These are phyloP conservation scores for Coemansia sp. DNA, from an alignment of 192 early-diverging fungal genomes.

Conservation along the genomic window DNA sequence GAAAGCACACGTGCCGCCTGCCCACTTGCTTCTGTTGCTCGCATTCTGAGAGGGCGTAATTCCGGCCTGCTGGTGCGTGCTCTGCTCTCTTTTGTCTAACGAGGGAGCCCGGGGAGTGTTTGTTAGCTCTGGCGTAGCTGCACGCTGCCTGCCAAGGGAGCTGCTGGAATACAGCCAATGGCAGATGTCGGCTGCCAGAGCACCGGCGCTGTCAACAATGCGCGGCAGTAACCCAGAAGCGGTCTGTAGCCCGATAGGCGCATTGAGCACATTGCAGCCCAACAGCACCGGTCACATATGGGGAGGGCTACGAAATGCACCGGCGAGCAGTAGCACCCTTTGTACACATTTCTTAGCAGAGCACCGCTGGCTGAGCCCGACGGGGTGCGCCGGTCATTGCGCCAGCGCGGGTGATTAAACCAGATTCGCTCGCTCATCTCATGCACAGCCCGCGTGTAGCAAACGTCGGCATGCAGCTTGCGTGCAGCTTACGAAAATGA, in stretches of 20 bases:
- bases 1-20: not conserved
- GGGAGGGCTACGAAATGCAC: not conserved
- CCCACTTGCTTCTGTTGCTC: not conserved
- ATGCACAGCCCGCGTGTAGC: not conserved
- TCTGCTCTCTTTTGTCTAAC: not conserved
- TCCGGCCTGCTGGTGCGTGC: not conserved
- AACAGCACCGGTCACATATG: not conserved
- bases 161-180: not conserved
- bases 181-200: not conserved
- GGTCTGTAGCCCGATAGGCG: not conserved
- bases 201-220: constrained; percentile 4
- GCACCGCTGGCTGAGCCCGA: not conserved
- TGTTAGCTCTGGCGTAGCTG: not conserved
- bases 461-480: not conserved
- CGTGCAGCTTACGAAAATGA: not conserved
- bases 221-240: constrained; percentile 13
- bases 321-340: not conserved
- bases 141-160: not conserved
- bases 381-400: not conserved
- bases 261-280: not conserved
- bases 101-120: constrained; percentile 5
- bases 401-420: not conserved
- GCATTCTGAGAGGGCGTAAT: not conserved
- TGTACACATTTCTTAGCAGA: not conserved
- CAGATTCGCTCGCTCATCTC: not conserved